Conservation (phyloP, 1,284 basidiomycete genomes). For the Ganoderma boninense region DNA sequence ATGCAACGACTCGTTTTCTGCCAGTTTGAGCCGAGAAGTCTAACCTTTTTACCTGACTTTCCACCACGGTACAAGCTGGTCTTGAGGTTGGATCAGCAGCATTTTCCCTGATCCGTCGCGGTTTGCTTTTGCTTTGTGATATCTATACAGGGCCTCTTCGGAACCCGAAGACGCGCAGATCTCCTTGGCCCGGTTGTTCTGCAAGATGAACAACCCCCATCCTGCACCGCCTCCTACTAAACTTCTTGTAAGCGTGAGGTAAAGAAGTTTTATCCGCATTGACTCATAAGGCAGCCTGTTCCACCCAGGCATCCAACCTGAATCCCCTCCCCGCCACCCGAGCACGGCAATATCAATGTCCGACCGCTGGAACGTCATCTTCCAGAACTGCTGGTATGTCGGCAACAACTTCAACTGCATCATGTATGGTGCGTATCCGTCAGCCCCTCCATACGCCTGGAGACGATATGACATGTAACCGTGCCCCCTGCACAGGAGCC, state of each 20-base stretch:
- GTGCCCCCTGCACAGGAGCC: constrained; percentile 1
- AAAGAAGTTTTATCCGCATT: background rate
- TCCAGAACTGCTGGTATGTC: constrained; percentile 10
- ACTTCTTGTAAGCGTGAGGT: background rate
- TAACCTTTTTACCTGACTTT: background rate
- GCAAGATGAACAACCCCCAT: background rate
- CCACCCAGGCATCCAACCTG: background rate
- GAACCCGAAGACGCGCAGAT: background rate
- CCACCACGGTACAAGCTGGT: background rate
- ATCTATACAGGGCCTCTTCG: background rate
- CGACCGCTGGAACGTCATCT: background rate
- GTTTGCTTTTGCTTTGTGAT: background rate
- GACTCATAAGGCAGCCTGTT: background rate
- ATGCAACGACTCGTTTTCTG: background rate
- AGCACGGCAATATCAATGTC: background rate
- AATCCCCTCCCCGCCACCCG: background rate
- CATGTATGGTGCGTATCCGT: constrained; percentile 8
- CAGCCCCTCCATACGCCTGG: no score
- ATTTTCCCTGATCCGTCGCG: no score
- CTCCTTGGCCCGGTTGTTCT: background rate
- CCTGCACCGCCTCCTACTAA: background rate
- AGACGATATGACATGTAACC: no score
- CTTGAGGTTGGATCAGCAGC: background rate
- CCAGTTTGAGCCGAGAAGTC: background rate
- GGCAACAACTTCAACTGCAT: constrained; percentile 16